Base-by-base conservation (phyloP, 1,284 basidiomycete genomes). In the Phellopilus nigrolimitatus region DNA sequence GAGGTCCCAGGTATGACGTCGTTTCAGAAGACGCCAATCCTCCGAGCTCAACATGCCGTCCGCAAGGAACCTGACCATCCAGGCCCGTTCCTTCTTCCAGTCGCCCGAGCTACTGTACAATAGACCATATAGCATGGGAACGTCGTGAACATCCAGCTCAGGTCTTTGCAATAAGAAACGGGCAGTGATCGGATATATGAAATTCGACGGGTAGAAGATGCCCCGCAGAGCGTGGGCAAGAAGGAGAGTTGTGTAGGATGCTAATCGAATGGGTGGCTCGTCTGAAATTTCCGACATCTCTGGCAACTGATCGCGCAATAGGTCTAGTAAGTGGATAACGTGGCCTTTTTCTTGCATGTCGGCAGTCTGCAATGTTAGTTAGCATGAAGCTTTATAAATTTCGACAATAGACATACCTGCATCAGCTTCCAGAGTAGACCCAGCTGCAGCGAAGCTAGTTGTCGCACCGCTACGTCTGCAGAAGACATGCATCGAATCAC, bases 1-100 rank as follows among this genome's bases (percentile, higher is more conserved):
- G 25, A 95, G 71, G 55, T 92, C 88, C 87, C 91, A 94, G 0
- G 89, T 91, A 63, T 93, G 89, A 25, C 94, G 69, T 39, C 91
- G 73, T 60, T 83, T 84, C 54, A 95, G 69, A 1, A 93, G 77
- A 30, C 74, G 75, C 91, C 93, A 95, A 60, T 97, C 94, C 49
- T 79, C 75, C 0, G 72, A 71, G 30, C 79, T 77, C 51, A 75
- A 73, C 73, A 92, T 83, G 0, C 88, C 89, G 59, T 95, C 91
- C 0, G 84, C 74, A 31, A 97, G 68, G 64, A 93, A 88, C 37
- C 84, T 76, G 37, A 97, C 69, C 43, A 97, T 93, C 93, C 93
- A 97, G 1, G 74, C 74, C 17, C 92, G 75, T 61, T 97, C 91
- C 62, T 83, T 85, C 68, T 83, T 86, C 82, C 88, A 90, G 25